Evolutionary conservation across 2,329 filamentous ascomycete species (phyloP), one percentile per base, ranked within the genome.

Genomic region (Diatrype stigma): DNA sequence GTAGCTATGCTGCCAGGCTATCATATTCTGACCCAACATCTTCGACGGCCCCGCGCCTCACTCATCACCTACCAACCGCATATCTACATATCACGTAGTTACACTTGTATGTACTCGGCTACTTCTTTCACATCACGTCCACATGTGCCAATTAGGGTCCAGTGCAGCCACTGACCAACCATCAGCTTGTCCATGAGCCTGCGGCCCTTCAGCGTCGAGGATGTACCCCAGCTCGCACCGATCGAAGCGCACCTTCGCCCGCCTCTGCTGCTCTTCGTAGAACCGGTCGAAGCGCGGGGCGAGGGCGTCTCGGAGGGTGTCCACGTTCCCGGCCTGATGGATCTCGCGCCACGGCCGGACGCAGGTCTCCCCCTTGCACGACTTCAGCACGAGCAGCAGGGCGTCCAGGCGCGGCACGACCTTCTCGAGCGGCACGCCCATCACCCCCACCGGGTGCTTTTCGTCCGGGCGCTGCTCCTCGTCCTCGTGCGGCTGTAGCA

Each of bases 161-260:
- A 63, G 30, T 40, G 12, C 38, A 2, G 32, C 32, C 11, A 47
- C 7, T 1, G 51, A 5, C 4, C 11, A 34, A 32, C 42, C 46
- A n/a, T n/a, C n/a, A n/a, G n/a, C n/a, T n/a, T n/a, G n/a, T 16
- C 42, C 16, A 3, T 54, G 32, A 16, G 58, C 61, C 45, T 73
- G 71, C 4, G 74, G 73, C 0, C 78, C 78, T 56, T 81, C 78
- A 2, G 72, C 73, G 44, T 71, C 69, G 11, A 73, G 38, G 26
- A 80, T 69, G 57, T 81, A 79, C 1, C 78, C 79, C 50, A 70
- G 54, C 51, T 74, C 74, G 56, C 79, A 81, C 23, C 70, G 69
- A 2, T 67, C 66, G 55, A 80, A 81, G 22, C 63, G 63, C 4
- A 81, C 71, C 34, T 68, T 70, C 3, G 64, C 63, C 10, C 50